phyloP scores from a whole-genome alignment of 192 early-diverging fungal species.

The Linnemannia zychae region DNA sequence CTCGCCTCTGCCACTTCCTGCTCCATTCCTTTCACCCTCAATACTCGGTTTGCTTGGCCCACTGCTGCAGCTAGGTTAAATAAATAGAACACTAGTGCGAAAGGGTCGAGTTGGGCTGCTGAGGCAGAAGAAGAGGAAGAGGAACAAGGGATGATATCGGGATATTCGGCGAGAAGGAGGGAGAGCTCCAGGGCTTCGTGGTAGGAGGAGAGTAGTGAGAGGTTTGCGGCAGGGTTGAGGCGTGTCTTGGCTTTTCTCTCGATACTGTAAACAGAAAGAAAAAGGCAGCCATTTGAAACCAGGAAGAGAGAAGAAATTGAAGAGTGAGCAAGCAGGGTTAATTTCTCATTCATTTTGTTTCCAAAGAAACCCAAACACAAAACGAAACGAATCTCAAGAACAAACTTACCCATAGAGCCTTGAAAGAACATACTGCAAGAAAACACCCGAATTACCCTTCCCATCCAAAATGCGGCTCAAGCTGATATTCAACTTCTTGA shows the following conservation, averaged over 20 bases:
- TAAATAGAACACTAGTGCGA: conserved; percentile 77
- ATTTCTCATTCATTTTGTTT: too few species aligned
- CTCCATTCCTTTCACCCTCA: conserved; percentile 78
- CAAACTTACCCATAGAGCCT: conserved; percentile 81
- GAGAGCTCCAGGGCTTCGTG: conserved; percentile 76
- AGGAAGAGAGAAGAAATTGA: background rate
- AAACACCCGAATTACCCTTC: conserved; percentile 95
- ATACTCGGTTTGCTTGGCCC: conserved; percentile 70
- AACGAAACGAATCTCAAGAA: too few species aligned
- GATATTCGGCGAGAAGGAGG: conserved; percentile 78
- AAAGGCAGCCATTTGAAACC: background rate
- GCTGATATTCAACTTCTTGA: conserved; percentile 23
- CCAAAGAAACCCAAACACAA: background rate
- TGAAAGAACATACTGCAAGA: conserved; percentile 94
- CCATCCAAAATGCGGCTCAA: conserved; percentile 67
- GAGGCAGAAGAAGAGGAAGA: conserved; percentile 66
- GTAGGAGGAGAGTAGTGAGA: conserved; percentile 74
- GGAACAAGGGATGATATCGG: too few species aligned
- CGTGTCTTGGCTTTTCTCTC: conserved; percentile 75
- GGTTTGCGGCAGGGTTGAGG: conserved; percentile 64
- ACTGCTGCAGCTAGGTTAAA: conserved; percentile 81
- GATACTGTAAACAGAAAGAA: conserved; percentile 59
- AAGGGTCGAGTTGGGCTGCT: conserved; percentile 78
- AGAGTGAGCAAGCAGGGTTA: background rate
- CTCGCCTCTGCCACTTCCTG: conserved; percentile 79